A percentile compares a stretch with the other conserved stretches of the same genome.
These are phyloP conservation scores for Fusarium tjaetaba DNA, from an alignment of 2,329 filamentous ascomycete species.

Conservation along the genomic window DNA sequence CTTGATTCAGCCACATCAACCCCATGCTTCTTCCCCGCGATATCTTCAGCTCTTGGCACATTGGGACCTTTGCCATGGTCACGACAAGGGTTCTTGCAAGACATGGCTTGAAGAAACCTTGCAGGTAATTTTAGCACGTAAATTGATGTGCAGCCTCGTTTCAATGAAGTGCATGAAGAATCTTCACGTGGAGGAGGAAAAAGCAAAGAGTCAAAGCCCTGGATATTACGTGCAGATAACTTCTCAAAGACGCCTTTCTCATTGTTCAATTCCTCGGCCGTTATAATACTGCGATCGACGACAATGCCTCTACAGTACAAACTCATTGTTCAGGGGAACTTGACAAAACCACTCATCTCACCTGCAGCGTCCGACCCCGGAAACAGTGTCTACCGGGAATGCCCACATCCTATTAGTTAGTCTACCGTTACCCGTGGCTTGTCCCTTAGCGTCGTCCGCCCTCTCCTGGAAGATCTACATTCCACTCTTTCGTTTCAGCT, in stretches of 20 bases:
- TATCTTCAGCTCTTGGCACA: background rate
- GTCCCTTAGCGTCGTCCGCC: background rate
- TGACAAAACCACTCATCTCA: background rate
- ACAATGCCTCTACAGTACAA: background rate
- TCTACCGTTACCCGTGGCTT: background rate
- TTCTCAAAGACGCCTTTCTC: background rate
- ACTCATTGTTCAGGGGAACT: constrained; percentile 1
- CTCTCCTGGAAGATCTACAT: background rate
- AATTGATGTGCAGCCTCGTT: background rate
- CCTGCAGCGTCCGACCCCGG: background rate
- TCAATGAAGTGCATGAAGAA: background rate
- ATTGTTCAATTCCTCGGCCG: too few species aligned
- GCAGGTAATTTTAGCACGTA: background rate
- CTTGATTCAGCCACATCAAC: background rate
- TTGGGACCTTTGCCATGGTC: background rate
- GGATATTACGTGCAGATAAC: background rate
- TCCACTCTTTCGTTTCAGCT: background rate
- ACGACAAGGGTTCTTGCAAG: background rate
- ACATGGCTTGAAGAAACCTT: background rate
- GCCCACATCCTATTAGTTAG: background rate
- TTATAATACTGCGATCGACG: background rate
- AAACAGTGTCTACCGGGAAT: constrained; percentile 9
- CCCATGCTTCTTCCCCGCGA: background rate
- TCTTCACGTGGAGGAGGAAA: background rate
- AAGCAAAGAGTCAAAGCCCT: background rate